Conservation (phyloP, 208 protist genomes). For the Jaenimonas drosophilae region DNA sequence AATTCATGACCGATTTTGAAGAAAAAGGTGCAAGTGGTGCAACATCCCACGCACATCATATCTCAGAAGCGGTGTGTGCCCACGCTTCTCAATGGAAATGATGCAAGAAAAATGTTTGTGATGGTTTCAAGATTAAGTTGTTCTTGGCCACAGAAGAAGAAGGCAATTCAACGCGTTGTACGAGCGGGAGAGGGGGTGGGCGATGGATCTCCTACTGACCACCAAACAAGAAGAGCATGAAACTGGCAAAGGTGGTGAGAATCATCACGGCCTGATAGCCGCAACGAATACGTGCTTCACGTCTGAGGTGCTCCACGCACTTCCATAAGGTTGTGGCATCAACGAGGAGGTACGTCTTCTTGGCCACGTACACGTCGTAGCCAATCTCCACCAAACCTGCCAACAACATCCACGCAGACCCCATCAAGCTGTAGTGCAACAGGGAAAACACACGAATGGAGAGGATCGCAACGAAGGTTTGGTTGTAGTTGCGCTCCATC, state of each 20-base stretch:
- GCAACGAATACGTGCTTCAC: conserved; percentile 32
- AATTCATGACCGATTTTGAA: conserved; percentile 2
- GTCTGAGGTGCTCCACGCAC: conserved; percentile 17
- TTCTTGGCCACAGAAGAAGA: too few species aligned
- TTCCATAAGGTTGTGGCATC: conserved; percentile 66
- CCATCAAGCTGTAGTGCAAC: conserved; percentile 24
- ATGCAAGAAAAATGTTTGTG: too few species aligned
- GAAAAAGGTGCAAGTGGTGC: too few species aligned
- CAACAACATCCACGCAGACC: conserved; percentile 21
- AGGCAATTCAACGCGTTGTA: too few species aligned
- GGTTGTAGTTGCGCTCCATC: conserved; percentile 44
- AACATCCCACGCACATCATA: too few species aligned
- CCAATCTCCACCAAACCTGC: conserved; percentile 26
- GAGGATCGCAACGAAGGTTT: conserved; percentile 33
- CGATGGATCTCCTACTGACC: too few species aligned
- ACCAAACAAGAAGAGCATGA: conserved; percentile 16
- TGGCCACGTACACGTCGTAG: conserved; percentile 37
- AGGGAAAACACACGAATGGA: conserved; percentile 41
- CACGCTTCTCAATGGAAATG: too few species aligned
- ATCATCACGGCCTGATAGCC: conserved; percentile 26
- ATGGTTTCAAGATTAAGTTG: too few species aligned
- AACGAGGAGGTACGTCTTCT: conserved; percentile 30
- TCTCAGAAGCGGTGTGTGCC: too few species aligned
- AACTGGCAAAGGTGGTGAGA: conserved; percentile 9
- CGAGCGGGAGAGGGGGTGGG: too few species aligned